Evolutionary conservation across 2,329 filamentous ascomycete species (phyloP), one percentile per base, ranked within the genome.

Genomic region (Scorias spongiosa): DNA sequence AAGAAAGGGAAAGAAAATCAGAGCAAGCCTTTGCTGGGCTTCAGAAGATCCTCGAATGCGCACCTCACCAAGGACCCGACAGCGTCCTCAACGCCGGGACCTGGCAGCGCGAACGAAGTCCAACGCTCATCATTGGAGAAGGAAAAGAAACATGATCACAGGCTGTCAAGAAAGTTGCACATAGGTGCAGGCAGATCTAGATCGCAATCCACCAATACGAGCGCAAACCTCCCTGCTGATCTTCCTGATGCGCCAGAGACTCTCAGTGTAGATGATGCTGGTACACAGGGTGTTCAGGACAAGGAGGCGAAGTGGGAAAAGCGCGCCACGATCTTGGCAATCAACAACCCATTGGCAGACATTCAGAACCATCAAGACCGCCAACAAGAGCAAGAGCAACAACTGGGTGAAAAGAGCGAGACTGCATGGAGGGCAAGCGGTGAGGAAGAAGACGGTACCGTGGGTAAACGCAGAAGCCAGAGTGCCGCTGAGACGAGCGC

Each of bases 231-330:
- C 32, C 89, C 91, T 1, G 64, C 73, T 43, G 75, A 93, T 64
- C 72, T 96, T 42, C 88, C 88, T 17, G 80, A 80, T 48, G 85
- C 94, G 45, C 89, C 88, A 18, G 78, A 79, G 49, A 84, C 93
- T 46, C 66, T 71, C 41, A 60, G 65, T 51, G 60, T 49, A 14
- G 38, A 26, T 11, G 46, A 49, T 18, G 68, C 67, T 29, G 66
- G 70, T 10, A 43, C 48, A 20, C 51, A 49, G 34, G 48, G 46
- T 52, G 64, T 61, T 46, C 65, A 71, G 50, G 71, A 73, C 20
- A 66, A 69, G 42, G 83, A 93, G 68, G 76, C 77, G 46, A 75
- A 82, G 64, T 98, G 91, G 91, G 91, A 96, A 71, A 81, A 84
- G 67, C 74, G 89, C 47, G 91, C 91, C 26, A 95, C 88, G n/a